Evolutionary conservation across 2,329 filamentous ascomycete species (phyloP), one percentile per base, ranked within the genome.

Genomic region (Pseudogymnoascus sp.): DNA sequence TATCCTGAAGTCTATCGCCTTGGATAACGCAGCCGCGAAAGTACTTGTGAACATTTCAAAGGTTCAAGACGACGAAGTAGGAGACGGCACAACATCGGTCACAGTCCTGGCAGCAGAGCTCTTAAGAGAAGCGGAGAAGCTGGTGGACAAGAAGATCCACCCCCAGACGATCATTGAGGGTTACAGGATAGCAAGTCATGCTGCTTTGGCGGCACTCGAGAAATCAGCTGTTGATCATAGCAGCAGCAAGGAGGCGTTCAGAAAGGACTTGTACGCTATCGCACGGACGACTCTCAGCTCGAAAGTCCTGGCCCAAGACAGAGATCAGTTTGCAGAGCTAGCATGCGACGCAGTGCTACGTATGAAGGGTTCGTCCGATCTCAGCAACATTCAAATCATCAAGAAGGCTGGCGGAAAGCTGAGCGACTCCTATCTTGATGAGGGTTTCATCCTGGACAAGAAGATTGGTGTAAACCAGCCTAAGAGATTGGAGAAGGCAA

Each of bases 161-260:
- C 94, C 94, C 60, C 94, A 99, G 82, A 97, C 94, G 61, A 99
- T 99, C 76, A 99, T 99, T 73, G 94, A 99, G 73, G 94, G 94
- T 61, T 99, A 96, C 83, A 86, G 94, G 80, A 96, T 99, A 90
- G 94, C 94, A 61, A 96, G 91, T 76, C 83, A 85, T 61, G 93
- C 94, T 61, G 92, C 94, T 31, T 83, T 99, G 60, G 82, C 87
- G 72, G 92, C 92, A 33, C 81, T 99, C 45, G 90, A 92, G 74
- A 87, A 88, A 71, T 86, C 86, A 16, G 92, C 94, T 19, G 90
- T 96, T 61, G 90, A 99, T 77, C 90, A 96, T 78, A 96, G 90
- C 83, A 86, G 86, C 70, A 88, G 91, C 76, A 81, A 86, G 63
- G 86, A 88, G 70, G 87, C 88, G 6, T 99, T 99, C 83, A 87